Percentiles rank a stretch among this genome's conserved stretches.
Evolutionary conservation across 192 early-diverging fungal species (phyloP).

Genomic region (Linnemannia elongata): DNA sequence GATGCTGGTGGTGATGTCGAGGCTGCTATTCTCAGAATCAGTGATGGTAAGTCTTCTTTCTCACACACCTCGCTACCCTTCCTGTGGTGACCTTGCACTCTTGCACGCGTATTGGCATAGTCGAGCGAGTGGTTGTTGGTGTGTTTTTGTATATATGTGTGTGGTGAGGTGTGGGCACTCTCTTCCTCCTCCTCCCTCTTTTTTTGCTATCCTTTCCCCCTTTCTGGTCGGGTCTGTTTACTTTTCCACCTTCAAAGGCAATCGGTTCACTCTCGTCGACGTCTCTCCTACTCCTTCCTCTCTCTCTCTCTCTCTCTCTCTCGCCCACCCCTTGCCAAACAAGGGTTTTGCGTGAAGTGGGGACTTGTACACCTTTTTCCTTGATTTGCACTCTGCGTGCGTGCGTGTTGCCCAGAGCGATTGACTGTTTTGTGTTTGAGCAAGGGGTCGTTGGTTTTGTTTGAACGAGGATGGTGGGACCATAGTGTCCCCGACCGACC

Average conservation of each 20-base stretch:
- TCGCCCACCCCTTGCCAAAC: neutral
- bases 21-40: slow-evolving; percentile 82
- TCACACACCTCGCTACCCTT: neutral
- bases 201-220: slow-evolving; percentile 1
- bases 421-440: neutral
- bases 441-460: slow-evolving; percentile 3
- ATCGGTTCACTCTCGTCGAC: neutral
- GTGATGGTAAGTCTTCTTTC: slow-evolving; percentile 71
- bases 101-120: neutral
- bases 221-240: slow-evolving; percentile 20
- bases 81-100: neutral
- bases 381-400: neutral
- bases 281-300: neutral
- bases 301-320: neutral
- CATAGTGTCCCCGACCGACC: neutral
- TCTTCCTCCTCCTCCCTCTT: neutral
- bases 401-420: neutral
- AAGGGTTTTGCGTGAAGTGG: neutral
- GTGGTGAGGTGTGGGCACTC: neutral
- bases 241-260: neutral
- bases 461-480: neutral
- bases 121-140: neutral
- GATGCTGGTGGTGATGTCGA: slow-evolving; percentile 92
- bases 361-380: neutral
- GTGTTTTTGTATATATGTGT: neutral